Evolutionary conservation across 768 basidiomycete species (phyloP), one percentile per base, ranked within the genome.

Genomic region (Atractiella rhizophila): DNA sequence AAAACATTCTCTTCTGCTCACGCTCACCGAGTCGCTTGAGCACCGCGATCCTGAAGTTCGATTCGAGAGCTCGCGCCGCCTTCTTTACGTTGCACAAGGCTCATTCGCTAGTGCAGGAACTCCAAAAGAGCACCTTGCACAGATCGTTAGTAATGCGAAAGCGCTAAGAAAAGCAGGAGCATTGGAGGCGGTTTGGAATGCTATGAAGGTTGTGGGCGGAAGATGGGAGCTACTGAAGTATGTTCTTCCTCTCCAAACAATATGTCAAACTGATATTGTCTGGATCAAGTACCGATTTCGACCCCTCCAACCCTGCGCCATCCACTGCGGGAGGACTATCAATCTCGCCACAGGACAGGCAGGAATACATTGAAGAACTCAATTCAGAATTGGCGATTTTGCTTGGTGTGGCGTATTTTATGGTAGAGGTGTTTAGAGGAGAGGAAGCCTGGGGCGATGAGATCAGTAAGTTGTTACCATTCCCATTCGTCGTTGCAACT

Each of bases 361-460:
- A 70, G 11, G 79, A 83, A 47, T 67, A 77, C 40, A 64, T 82
- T 48, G 85, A 91, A 53, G 85, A 91, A 61, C 70, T 86, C 37
- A 72, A 80, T 35, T 82, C 78, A 4, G 85, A 91, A 57, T 69
- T 91, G 42, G 81, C 81, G 8, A 73, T 85, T n/a, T 80, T 82
- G 53, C 68, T 94, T 24, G 83, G 80, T 8, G 81, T 94, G 73
- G 62, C 94, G 32, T 98, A 96, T 57, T 83, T 91, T 56, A 61
- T 96, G 40, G 74, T 94, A 12, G 88, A 96, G 60, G 68, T 85
- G 21, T 83, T 82, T 60, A 77, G 88, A 55, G 74, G 76, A 3
- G 77, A 91, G 49, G 82, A 86, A 44, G 74, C 83, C 51, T 94
- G 96, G 57, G 85, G 80, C 2, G 85, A 91, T 51, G 88, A 96